phyloP scores from a whole-genome alignment of 2,329 filamentous ascomycete genomes.

The Talaromyces verruculosus region DNA sequence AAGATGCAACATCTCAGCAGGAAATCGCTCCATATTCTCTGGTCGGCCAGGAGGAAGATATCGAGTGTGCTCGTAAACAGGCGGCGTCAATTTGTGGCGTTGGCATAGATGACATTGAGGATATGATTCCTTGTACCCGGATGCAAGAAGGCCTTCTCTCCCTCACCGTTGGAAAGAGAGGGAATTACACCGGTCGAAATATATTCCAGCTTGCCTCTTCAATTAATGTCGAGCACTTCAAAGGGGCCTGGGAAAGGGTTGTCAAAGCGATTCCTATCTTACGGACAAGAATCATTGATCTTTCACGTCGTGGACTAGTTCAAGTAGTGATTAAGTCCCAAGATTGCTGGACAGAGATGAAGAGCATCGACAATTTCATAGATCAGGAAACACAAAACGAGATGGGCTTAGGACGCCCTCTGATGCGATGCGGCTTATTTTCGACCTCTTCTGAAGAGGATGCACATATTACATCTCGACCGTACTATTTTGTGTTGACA shows the following conservation, averaged over 20 bases:
- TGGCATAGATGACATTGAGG: slow-evolving; percentile 33
- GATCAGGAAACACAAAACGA: slow-evolving; percentile 19
- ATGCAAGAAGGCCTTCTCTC: slow-evolving; percentile 43
- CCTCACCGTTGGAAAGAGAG: slow-evolving; percentile 43
- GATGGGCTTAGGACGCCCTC: neutral
- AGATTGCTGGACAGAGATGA: slow-evolving; percentile 21
- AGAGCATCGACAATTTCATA: slow-evolving; percentile 14
- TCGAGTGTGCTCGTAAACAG: neutral
- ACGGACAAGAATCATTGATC: slow-evolving; percentile 39
- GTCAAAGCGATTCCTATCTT: slow-evolving; percentile 39
- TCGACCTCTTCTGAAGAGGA: neutral
- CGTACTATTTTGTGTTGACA: slow-evolving; percentile 12
- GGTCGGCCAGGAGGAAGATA: neutral
- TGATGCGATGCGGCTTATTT: slow-evolving; percentile 7
- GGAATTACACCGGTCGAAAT: slow-evolving; percentile 43
- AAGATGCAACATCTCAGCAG: slow-evolving; percentile 3
- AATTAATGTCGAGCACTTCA: neutral
- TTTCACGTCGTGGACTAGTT: slow-evolving; percentile 24
- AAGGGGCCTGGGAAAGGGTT: neutral
- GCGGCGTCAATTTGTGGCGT: slow-evolving; percentile 3
- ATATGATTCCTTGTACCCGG: slow-evolving; percentile 44
- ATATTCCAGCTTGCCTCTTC: neutral
- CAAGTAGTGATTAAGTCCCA: slow-evolving; percentile 29
- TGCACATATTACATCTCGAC: neutral
- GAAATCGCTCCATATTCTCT: neutral